phyloP scores from a whole-genome alignment of 768 basidiomycete species.

The Polyporus arcularius region DNA sequence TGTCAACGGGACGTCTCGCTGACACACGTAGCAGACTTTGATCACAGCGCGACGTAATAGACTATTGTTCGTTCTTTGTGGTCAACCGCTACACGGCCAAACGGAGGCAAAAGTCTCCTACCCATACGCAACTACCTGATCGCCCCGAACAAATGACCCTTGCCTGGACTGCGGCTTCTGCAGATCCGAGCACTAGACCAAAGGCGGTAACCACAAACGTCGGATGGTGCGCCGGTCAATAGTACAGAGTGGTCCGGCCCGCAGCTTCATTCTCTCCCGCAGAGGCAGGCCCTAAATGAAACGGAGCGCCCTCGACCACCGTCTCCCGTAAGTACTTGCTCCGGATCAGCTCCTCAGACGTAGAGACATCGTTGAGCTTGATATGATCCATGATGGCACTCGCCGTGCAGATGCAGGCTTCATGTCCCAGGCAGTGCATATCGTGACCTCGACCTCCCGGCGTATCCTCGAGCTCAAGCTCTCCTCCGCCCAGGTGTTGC shows the following conservation, averaged over 20 bases:
- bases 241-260: too few relatives aligned
- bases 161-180: too few relatives aligned
- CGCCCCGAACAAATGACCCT: too few relatives aligned
- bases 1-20: neutral
- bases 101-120: neutral
- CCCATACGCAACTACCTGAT: neutral
- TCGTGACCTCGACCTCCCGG: too few relatives aligned
- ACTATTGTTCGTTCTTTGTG: constrained; percentile 2
- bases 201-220: neutral
- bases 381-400: neutral
- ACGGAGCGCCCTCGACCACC: constrained; percentile 54
- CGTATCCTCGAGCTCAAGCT: too few relatives aligned
- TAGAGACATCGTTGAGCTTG: constrained; percentile 81
- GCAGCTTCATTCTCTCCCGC: constrained; percentile 25
- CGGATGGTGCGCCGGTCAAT: neutral
- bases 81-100: neutral
- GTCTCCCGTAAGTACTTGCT: constrained; percentile 79
- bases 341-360: constrained; percentile 71
- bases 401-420: too few relatives aligned
- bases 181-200: neutral
- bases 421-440: too few relatives aligned
- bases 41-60: neutral
- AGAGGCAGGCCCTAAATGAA: constrained; percentile 19
- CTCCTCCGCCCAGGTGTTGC: too few relatives aligned
- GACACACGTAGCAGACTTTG: neutral